phyloP scores from a whole-genome alignment of 2,329 filamentous ascomycete genomes.

The Hymenoscyphus linearis region DNA sequence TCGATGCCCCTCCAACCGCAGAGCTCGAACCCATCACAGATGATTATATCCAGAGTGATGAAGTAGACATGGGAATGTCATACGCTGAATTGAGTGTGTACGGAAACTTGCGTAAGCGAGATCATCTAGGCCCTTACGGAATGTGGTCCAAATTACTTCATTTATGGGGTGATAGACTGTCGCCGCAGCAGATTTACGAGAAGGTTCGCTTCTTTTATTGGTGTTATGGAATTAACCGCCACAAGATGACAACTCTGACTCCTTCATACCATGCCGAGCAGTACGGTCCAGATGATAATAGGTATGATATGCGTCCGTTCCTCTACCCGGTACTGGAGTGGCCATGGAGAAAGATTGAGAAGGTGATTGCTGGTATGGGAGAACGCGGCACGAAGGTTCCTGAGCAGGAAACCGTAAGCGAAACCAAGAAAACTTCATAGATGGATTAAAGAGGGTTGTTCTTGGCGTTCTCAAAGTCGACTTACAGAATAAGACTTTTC shows the following conservation, averaged over 20 bases:
- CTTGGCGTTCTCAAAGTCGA: background rate
- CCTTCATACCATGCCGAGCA: conserved; percentile 33
- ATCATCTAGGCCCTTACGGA: conserved; percentile 43
- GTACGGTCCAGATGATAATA: conserved; percentile 46
- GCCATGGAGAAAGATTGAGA: conserved; percentile 10
- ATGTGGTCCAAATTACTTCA: conserved; percentile 44
- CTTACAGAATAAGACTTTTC: background rate
- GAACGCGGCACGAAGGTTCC: conserved; percentile 4
- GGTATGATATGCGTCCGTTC: conserved; percentile 51
- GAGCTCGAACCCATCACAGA: conserved; percentile 62
- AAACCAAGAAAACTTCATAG: background rate
- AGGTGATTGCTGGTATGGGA: conserved; percentile 4
- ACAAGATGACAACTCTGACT: conserved; percentile 40
- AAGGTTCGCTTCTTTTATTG: conserved; percentile 41
- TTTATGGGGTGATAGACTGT: conserved; percentile 38
- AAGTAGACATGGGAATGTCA: conserved; percentile 44
- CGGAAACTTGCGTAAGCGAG: conserved; percentile 41
- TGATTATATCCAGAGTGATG: conserved; percentile 47
- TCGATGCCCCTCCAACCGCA: conserved; percentile 57
- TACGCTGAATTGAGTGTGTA: conserved; percentile 43
- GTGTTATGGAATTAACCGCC: conserved; percentile 53
- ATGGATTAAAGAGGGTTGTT: background rate
- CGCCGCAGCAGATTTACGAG: conserved; percentile 40
- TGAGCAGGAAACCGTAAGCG: background rate
- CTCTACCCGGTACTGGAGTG: conserved; percentile 39